Conservation (phyloP, 2,329 filamentous ascomycete genomes). For the Talaromyces marneffei region DNA sequence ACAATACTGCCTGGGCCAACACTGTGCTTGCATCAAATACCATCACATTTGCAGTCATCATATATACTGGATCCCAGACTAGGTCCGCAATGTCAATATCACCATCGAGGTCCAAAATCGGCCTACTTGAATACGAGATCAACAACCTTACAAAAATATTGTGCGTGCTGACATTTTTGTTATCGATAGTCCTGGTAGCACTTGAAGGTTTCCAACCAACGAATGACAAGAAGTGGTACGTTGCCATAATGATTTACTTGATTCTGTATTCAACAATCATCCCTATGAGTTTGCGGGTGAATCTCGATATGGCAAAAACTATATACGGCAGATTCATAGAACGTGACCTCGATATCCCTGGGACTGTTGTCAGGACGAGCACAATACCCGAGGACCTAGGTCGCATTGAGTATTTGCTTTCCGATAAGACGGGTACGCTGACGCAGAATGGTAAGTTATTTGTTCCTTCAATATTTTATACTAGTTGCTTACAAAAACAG, state of each 20-base stretch:
- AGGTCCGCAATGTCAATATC: slow-evolving; percentile 90
- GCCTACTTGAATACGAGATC: slow-evolving; percentile 90
- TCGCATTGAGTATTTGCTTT: slow-evolving; percentile 90
- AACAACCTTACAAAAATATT: slow-evolving; percentile 96
- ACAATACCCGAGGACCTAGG: slow-evolving; percentile 96
- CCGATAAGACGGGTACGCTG: slow-evolving; percentile 95
- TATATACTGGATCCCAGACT: slow-evolving; percentile 93
- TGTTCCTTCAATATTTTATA: background rate
- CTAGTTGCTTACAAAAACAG: slow-evolving; percentile 38
- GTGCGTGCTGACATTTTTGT: slow-evolving; percentile 75
- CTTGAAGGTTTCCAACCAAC: slow-evolving; percentile 67
- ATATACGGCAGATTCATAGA: slow-evolving; percentile 96
- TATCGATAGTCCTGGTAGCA: slow-evolving; percentile 84
- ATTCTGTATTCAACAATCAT: slow-evolving; percentile 99
- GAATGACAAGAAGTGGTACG: slow-evolving; percentile 66
- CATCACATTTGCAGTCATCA: slow-evolving; percentile 77
- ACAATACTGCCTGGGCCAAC: slow-evolving; percentile 98
- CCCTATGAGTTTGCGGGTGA: slow-evolving; percentile 91
- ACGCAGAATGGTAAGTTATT: slow-evolving; percentile 68
- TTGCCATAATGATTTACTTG: slow-evolving; percentile 96
- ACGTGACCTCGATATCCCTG: slow-evolving; percentile 79
- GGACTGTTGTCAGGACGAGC: slow-evolving; percentile 88
- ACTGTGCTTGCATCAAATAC: slow-evolving; percentile 93
- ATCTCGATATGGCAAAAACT: slow-evolving; percentile 93
- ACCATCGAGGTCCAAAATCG: slow-evolving; percentile 86